Evolutionary conservation across 192 early-diverging fungal genomes (phyloP).

Genomic region (Gryganskiella cystojenkinii): DNA sequence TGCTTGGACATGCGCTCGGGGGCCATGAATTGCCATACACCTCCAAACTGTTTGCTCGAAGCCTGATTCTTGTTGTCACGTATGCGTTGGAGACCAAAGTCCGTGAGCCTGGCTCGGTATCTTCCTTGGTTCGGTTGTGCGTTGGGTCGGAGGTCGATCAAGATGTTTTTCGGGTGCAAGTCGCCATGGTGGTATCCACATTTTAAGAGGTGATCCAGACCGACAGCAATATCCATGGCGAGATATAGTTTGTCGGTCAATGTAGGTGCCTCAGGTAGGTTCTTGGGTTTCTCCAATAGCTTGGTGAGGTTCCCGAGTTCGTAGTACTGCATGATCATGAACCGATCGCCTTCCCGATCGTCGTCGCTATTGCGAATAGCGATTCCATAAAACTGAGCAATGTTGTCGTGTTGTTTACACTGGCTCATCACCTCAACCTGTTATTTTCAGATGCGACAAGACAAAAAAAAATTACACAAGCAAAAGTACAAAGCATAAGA

Average conservation of each 20-base stretch:
- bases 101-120: slow-evolving; percentile 36
- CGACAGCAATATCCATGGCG: slow-evolving; percentile 37
- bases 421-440: slow-evolving; percentile 51
- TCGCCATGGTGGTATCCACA: slow-evolving; percentile 50
- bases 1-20: slow-evolving; percentile 44
- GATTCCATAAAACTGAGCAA: slow-evolving; percentile 44
- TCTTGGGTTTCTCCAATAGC: too few relatives aligned
- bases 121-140: slow-evolving; percentile 19
- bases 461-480: too few relatives aligned
- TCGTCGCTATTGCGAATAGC: slow-evolving; percentile 30
- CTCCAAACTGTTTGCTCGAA: slow-evolving; percentile 49
- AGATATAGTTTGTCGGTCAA: slow-evolving; percentile 37
- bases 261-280: slow-evolving; percentile 19
- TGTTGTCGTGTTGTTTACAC: slow-evolving; percentile 36
- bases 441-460: too few relatives aligned
- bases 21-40: slow-evolving; percentile 50
- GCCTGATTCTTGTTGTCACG: slow-evolving; percentile 31
- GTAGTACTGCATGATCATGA: slow-evolving; percentile 50
- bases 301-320: slow-evolving; percentile 39
- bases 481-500: too few relatives aligned
- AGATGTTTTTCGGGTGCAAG: slow-evolving; percentile 45
- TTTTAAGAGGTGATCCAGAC: slow-evolving; percentile 39
- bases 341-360: slow-evolving; percentile 32
- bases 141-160: slow-evolving; percentile 32
- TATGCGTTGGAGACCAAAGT: slow-evolving; percentile 44